Evolutionary conservation across 371 early-diverging fungal genomes (phyloP).

Genomic region (Rhizopus stolonifer): DNA sequence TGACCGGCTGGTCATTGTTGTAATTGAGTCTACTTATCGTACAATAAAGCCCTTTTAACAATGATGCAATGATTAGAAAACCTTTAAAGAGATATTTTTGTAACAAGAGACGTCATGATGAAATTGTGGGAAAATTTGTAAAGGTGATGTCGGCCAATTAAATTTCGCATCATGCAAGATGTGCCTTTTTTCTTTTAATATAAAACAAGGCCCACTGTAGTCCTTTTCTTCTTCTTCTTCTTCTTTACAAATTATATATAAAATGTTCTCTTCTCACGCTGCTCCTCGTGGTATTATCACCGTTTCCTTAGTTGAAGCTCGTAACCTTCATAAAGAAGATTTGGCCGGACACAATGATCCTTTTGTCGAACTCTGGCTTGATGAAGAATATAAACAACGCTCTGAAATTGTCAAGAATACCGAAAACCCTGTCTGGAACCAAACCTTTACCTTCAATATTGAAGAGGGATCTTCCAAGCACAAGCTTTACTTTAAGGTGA

Average conservation of each 20-base stretch:
- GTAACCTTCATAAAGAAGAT: constrained; percentile 37
- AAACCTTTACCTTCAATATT: constrained; percentile 43
- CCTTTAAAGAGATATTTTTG: no score
- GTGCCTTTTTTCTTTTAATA: no score
- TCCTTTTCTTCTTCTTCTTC: not conserved
- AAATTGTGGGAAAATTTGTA: not conserved
- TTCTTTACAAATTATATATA: not conserved
- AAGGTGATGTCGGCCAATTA: no score
- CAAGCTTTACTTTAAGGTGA: constrained; percentile 36
- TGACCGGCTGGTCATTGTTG: no score
- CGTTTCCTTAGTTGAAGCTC: constrained; percentile 37
- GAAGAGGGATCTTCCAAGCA: constrained; percentile 28
- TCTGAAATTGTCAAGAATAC: constrained; percentile 24
- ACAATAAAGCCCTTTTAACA: no score
- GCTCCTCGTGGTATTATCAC: constrained; percentile 34
- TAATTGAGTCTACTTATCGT: no score
- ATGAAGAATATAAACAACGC: constrained; percentile 42
- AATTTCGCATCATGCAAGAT: no score
- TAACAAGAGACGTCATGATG: not conserved
- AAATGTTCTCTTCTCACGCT: constrained; percentile 24
- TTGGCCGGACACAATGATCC: constrained; percentile 36
- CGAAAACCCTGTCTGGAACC: constrained; percentile 45
- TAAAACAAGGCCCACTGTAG: not conserved
- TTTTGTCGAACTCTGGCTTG: constrained; percentile 41
- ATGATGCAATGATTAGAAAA: no score